Percentiles rank a stretch among this genome's conserved stretches.
Evolutionary conservation across 2,329 filamentous ascomycete genomes (phyloP).

Genomic region (Trichoderma atrobrunneum): DNA sequence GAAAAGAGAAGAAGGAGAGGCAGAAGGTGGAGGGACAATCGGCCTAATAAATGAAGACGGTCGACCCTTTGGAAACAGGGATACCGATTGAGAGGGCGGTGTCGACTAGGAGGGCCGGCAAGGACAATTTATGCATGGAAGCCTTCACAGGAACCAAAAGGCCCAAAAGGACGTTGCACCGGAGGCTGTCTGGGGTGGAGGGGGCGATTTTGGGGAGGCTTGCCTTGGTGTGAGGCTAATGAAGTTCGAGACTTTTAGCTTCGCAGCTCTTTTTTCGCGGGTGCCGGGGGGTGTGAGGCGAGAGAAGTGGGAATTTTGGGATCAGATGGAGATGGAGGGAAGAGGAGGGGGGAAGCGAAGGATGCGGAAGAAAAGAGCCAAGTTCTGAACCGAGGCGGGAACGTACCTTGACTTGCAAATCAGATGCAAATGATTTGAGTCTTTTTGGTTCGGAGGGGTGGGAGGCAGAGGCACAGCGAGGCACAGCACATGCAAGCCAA

Average conservation of each 20-base stretch:
- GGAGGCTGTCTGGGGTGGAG: conserved; percentile 12
- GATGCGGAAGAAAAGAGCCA: background rate
- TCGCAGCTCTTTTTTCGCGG: conserved; percentile 10
- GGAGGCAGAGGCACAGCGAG: background rate
- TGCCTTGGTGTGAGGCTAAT: conserved; percentile 18
- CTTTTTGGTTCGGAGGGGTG: background rate
- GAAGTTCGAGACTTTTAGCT: conserved; percentile 19
- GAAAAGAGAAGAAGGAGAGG: background rate
- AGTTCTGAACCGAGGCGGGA: conserved; percentile 2
- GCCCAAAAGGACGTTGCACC: conserved; percentile 18
- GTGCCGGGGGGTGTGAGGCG: conserved; percentile 7
- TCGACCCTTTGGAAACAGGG: conserved; percentile 19
- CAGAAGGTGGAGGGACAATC: background rate
- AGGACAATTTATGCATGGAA: conserved; percentile 21
- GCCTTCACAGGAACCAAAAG: conserved; percentile 16
- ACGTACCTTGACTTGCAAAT: background rate
- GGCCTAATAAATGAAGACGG: background rate
- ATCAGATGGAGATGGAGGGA: background rate
- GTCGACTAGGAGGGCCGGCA: conserved; percentile 13
- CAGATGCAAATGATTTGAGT: background rate
- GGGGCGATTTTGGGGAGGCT: conserved; percentile 14
- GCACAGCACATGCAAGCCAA: background rate
- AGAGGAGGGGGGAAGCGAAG: background rate
- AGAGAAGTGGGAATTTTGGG: background rate
- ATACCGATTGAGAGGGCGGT: conserved; percentile 11